Evolutionary conservation across 2,329 filamentous ascomycete species (phyloP).

Genomic region (Neurospora crassa): DNA sequence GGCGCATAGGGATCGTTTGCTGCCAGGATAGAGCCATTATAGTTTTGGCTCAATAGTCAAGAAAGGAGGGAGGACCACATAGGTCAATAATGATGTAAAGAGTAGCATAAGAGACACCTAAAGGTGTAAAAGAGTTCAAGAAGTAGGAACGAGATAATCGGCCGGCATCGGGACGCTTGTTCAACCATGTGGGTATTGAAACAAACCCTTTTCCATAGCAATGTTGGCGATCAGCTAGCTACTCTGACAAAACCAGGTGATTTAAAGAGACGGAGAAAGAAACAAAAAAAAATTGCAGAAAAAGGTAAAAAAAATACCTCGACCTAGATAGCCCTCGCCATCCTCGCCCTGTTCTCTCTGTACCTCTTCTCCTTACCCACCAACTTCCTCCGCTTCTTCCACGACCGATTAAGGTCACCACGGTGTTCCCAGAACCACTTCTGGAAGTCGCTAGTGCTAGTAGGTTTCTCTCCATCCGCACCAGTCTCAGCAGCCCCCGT

Average conservation of each 20-base stretch:
- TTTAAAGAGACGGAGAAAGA: neutral
- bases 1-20: neutral
- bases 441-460: conserved; percentile 44
- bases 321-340: conserved; percentile 28
- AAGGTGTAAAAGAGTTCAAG: neutral
- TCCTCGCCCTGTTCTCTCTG: conserved; percentile 51
- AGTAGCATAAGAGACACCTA: neutral
- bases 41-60: neutral
- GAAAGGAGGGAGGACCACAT: neutral
- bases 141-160: neutral
- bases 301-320: neutral
- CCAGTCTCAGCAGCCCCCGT: conserved; percentile 10
- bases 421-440: conserved; percentile 61
- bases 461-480: conserved; percentile 10
- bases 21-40: neutral
- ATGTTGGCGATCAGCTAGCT: neutral
- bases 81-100: neutral
- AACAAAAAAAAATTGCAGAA: neutral
- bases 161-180: neutral
- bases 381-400: conserved; percentile 55
- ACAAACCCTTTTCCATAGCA: neutral
- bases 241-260: neutral
- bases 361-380: conserved; percentile 59
- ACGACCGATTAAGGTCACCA: conserved; percentile 54
- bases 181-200: neutral